These are phyloP conservation scores for Annulohypoxylon bovei DNA, from an alignment of 495 filamentous ascomycete genomes.

Conservation along the genomic window DNA sequence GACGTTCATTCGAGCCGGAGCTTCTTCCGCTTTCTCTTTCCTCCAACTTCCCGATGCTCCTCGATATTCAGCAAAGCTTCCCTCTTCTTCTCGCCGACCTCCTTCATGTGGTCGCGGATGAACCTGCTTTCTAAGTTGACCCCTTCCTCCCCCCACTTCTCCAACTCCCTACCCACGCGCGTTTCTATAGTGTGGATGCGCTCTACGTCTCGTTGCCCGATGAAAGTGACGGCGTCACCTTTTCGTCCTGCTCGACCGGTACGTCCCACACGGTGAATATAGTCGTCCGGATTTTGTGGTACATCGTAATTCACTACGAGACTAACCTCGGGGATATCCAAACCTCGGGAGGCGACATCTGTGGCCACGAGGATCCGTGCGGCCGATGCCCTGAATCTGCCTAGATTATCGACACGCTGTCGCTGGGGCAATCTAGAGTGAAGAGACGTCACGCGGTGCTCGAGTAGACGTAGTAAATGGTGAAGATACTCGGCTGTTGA, in stretches of 20 bases:
- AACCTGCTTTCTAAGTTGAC: constrained; percentile 91
- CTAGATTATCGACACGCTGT: constrained; percentile 85
- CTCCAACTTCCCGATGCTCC: constrained; percentile 85
- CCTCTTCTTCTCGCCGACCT: constrained; percentile 90
- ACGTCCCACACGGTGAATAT: constrained; percentile 94
- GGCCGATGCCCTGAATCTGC: constrained; percentile 88
- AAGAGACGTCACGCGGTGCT: constrained; percentile 88
- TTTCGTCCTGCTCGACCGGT: constrained; percentile 88
- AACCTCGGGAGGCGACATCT: constrained; percentile 93
- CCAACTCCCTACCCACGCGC: constrained; percentile 77
- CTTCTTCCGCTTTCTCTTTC: constrained; percentile 73
- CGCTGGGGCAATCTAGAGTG: constrained; percentile 87
- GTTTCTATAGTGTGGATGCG: constrained; percentile 88
- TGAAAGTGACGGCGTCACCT: constrained; percentile 85
- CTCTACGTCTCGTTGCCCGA: constrained; percentile 91
- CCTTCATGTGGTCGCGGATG: constrained; percentile 81
- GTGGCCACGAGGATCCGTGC: constrained; percentile 93
- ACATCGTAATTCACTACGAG: constrained; percentile 96
- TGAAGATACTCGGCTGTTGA: constrained; percentile 87
- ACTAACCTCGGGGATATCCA: constrained; percentile 93
- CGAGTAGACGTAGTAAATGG: constrained; percentile 81
- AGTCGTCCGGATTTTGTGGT: constrained; percentile 94
- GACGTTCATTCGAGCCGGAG: constrained; percentile 40
- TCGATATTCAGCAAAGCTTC: constrained; percentile 90
- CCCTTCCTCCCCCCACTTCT: constrained; percentile 82